Base-by-base conservation (phyloP, 2,329 filamentous ascomycete species). In the Pyrenophora graminea region DNA sequence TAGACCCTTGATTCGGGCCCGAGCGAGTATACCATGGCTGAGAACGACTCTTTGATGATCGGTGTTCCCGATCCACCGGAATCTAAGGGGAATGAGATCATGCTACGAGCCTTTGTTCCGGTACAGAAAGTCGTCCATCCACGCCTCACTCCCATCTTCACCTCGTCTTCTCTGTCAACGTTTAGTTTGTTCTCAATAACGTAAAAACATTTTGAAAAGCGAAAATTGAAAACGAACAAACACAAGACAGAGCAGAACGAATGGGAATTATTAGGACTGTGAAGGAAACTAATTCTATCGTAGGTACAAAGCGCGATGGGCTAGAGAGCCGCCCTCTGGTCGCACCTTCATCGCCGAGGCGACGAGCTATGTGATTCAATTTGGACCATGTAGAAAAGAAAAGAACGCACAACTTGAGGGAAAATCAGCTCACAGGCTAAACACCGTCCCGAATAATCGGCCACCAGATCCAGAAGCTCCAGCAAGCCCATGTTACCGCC, bases 401-500 rank as follows among this genome's bases (percentile, higher is more conserved):
- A 46, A 30, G 34, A 38, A 56, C 37, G 43, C 48, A 55, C 27
- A 44, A 30, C 25, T 33, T 50, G 37, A 45, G 37, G 47, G 44
- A 43, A 45, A 48, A 53, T 37, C 42, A 52, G 49, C 49, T 44
- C 46, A 36, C 44, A 50, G 42, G 48, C 39, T 42, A 53, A 39
- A 55, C 37, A 56, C 41, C 37, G 33, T 34, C 55, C 42, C 48
- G 53, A 45, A 54, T 34, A 31, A 51, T 55, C 56, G 55, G 42
- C 59, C 51, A 25, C 56, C 37, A 59, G 53, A 58, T 53, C 53
- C 51, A 59, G 63, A 58, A 56, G 52, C 55, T 58, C 55, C 49
- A 45, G 48, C 56, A 56, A 56, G 54, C 53, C 58, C 52, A 42
- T 62, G 59, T 60, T 61, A 58, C 62, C 58, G 55, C 59, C 60